phyloP scores from a whole-genome alignment of 1,284 basidiomycete species.

The Veloboletus limbatus region DNA sequence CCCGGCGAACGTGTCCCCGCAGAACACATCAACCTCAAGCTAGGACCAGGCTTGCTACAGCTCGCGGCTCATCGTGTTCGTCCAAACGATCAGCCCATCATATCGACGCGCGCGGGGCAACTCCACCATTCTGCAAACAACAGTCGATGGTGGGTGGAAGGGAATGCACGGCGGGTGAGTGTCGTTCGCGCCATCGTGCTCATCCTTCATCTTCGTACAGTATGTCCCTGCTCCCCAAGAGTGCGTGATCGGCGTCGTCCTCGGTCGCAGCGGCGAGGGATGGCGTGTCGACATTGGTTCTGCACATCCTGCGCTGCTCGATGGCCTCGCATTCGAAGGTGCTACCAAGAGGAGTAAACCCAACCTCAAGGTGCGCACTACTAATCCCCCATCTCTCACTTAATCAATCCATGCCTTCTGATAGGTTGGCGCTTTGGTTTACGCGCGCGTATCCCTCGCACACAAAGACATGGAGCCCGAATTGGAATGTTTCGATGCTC shows the following conservation, averaged over 20 bases:
- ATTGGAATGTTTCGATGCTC: conserved; percentile 83
- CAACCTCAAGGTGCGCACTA: conserved; percentile 66
- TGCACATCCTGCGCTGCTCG: conserved; percentile 72
- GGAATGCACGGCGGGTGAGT: conserved; percentile 69
- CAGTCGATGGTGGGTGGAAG: conserved; percentile 79
- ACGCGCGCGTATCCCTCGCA: conserved; percentile 80
- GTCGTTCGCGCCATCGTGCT: not conserved
- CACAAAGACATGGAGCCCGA: conserved; percentile 91
- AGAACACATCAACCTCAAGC: conserved; percentile 72
- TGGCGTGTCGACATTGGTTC: conserved; percentile 83
- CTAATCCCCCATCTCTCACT: no score
- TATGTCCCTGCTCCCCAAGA: conserved; percentile 85
- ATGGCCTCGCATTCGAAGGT: conserved; percentile 82
- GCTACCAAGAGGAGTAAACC: conserved; percentile 83
- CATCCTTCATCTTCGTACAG: conserved; percentile 38
- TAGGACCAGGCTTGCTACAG: conserved; percentile 73
- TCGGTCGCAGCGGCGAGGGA: conserved; percentile 70
- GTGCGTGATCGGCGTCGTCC: conserved; percentile 71
- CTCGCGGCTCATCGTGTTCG: conserved; percentile 34
- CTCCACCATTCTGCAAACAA: conserved; percentile 68
- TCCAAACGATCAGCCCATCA: no score
- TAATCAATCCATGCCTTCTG: no score
- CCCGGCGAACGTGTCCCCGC: conserved; percentile 69
- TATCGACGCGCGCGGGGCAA: conserved; percentile 66
- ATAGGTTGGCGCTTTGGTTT: conserved; percentile 80